Evolutionary conservation across 2,329 filamentous ascomycete species (phyloP).

Genomic region (Alternaria triticimaculans): DNA sequence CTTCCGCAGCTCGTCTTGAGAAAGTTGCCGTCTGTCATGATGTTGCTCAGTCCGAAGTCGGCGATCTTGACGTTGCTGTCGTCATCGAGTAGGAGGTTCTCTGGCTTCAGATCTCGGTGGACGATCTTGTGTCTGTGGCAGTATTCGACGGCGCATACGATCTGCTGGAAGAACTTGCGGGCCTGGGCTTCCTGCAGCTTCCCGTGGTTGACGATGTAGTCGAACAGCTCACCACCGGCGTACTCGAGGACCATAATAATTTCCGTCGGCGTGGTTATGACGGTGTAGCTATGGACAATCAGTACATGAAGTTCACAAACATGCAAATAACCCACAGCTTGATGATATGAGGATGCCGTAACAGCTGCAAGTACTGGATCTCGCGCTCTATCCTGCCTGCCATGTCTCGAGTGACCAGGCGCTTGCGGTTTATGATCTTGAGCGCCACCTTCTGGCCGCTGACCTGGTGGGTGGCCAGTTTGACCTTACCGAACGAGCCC

Average conservation of each 20-base stretch:
- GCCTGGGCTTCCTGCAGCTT: conserved; percentile 90
- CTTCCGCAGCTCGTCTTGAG: conserved; percentile 98
- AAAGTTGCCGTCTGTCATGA: conserved; percentile 99
- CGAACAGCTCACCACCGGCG: conserved; percentile 93
- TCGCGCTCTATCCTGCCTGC: conserved; percentile 95
- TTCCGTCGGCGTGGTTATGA: conserved; percentile 91
- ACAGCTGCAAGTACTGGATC: conserved; percentile 95
- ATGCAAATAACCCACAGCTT: conserved; percentile 72
- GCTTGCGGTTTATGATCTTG: conserved; percentile 96
- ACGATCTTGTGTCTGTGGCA: conserved; percentile 99
- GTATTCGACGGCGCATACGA: conserved; percentile 98
- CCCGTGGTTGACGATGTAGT: conserved; percentile 95
- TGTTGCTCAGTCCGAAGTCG: conserved; percentile 97
- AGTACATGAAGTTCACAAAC: neutral
- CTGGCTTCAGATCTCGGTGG: conserved; percentile 94
- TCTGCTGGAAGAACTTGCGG: conserved; percentile 98
- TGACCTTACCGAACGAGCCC: conserved; percentile 98
- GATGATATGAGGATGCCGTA: conserved; percentile 98
- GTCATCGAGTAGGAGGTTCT: conserved; percentile 93
- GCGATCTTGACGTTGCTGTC: conserved; percentile 99
- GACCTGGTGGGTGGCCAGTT: conserved; percentile 89
- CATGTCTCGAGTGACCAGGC: conserved; percentile 97
- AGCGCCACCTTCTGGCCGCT: conserved; percentile 95
- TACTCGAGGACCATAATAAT: conserved; percentile 99
- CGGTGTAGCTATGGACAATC: conserved; percentile 73